Evolutionary conservation across 768 basidiomycete species (phyloP).

Genomic region (Harrya chromipes): DNA sequence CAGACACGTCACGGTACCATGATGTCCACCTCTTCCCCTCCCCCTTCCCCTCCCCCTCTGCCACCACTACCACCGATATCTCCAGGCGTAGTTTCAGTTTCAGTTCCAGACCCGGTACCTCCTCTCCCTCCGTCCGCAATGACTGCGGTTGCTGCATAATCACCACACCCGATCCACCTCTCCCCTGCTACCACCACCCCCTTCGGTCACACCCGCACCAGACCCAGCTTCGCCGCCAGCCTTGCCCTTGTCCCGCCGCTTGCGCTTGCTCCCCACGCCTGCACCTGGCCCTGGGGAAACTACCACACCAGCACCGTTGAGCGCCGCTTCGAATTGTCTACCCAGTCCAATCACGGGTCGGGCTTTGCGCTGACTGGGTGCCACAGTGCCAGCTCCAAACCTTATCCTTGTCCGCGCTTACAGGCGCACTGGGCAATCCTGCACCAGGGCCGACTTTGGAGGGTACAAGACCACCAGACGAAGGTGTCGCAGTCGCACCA

Average conservation of each 20-base stretch:
- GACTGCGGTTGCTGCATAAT: slow-evolving; percentile 12
- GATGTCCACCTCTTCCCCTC: slow-evolving; percentile 30
- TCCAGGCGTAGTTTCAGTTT: neutral
- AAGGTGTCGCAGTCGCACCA: neutral
- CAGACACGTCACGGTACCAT: slow-evolving; percentile 11
- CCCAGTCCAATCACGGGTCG: slow-evolving; percentile 63
- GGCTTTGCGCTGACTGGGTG: slow-evolving; percentile 33
- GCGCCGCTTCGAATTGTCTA: slow-evolving; percentile 69
- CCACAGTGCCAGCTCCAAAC: neutral
- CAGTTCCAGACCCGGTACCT: neutral
- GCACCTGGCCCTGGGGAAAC: slow-evolving; percentile 17
- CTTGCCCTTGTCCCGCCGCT: slow-evolving; percentile 29
- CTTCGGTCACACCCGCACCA: neutral
- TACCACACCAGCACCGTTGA: slow-evolving; percentile 57
- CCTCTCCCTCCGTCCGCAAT: neutral
- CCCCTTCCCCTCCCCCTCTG: slow-evolving; percentile 30
- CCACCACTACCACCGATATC: slow-evolving; percentile 7
- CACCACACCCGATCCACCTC: slow-evolving; percentile 5
- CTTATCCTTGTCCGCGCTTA: neutral
- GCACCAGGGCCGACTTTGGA: neutral
- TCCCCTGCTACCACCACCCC: neutral
- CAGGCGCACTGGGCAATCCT: too few species aligned
- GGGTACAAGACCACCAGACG: neutral
- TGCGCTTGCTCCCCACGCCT: slow-evolving; percentile 27
- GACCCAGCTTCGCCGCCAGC: slow-evolving; percentile 13